Percentiles rank a stretch among this genome's conserved stretches.
These are phyloP conservation scores for Endothia cerciana DNA, from an alignment of 2,329 filamentous ascomycete genomes.

Conservation along the genomic window DNA sequence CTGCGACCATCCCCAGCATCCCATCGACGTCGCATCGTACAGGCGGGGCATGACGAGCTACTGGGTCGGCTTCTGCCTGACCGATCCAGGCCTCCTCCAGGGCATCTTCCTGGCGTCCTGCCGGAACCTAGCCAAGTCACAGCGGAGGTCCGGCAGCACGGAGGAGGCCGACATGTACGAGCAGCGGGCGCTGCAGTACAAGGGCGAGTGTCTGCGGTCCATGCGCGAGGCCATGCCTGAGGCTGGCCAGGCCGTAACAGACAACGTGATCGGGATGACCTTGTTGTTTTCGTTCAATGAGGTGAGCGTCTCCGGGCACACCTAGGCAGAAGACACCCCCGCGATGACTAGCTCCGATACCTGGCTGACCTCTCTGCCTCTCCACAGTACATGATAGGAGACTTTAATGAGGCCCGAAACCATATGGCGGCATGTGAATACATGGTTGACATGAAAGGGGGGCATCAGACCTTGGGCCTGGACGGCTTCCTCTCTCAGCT, in stretches of 20 bases:
- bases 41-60: slow-evolving; percentile 6
- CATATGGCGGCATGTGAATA: slow-evolving; percentile 21
- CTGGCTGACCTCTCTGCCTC: not conserved
- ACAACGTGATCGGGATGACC: slow-evolving; percentile 10
- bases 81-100: slow-evolving; percentile 18
- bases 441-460: slow-evolving; percentile 17
- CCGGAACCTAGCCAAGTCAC: not conserved
- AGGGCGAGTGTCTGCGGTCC: slow-evolving; percentile 14
- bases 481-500: slow-evolving; percentile 24
- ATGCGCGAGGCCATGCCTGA: slow-evolving; percentile 14
- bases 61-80: slow-evolving; percentile 18
- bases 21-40: slow-evolving; percentile 9
- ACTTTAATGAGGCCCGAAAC: not conserved
- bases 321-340: too few species aligned
- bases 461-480: slow-evolving; percentile 29
- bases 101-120: slow-evolving; percentile 11
- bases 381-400: slow-evolving; percentile 14
- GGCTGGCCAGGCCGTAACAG: slow-evolving; percentile 7
- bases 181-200: slow-evolving; percentile 16
- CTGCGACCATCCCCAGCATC: slow-evolving; percentile 8
- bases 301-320: slow-evolving; percentile 7
- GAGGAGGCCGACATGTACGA: slow-evolving; percentile 10
- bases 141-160: not conserved
- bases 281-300: slow-evolving; percentile 22
- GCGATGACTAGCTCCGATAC: too few species aligned